Evolutionary conservation across 2,329 filamentous ascomycete genomes (phyloP), one percentile per base, ranked within the genome.

Genomic region (Aspergillus sp.): DNA sequence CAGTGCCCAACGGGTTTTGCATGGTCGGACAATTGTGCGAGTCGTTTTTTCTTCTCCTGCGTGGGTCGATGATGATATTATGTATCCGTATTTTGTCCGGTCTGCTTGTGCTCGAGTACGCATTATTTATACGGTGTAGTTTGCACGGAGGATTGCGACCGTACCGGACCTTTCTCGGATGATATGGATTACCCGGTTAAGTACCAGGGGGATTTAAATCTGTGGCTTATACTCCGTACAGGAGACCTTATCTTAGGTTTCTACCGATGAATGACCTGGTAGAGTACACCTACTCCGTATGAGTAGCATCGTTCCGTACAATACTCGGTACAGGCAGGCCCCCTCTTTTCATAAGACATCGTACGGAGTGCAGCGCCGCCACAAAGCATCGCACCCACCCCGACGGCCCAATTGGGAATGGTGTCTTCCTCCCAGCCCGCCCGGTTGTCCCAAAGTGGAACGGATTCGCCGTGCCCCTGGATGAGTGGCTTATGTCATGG

Each of bases 341-440:
- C 61, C 63, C 63, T 65, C 65, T 63, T 66, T 59, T 52, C 60
- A 61, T 58, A 53, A 63, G 26, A 29, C 26, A 29, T 0, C 26
- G 6, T 7, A 29, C 26, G 26, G 26, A 29, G 26, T 54, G n/a
- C 49, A 59, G 32, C 36, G 59, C 52, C 54, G 54, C 56, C 61
- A 57, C 55, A 54, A 46, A 53, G 31, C 39, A 52, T 46, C 58
- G 53, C 49, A 50, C 50, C 46, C 42, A 18, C 20, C 52, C 32
- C 12, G 26, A 16, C 16, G 36, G 14, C 36, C 36, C 14, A 1
- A 7, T 42, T n/a, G 36, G 36, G 36, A 42, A 42, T n/a, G 36
- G 36, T 36, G 12, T 11, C 45, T 50, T 20, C 49, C 31, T 20
- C 32, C 54, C 26, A 26, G 22, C 31, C 64, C 61, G 50, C 54